Evolutionary conservation across 1,284 basidiomycete species (phyloP), one percentile per base, ranked within the genome.

Genomic region (Anthracocystis walkeri): DNA sequence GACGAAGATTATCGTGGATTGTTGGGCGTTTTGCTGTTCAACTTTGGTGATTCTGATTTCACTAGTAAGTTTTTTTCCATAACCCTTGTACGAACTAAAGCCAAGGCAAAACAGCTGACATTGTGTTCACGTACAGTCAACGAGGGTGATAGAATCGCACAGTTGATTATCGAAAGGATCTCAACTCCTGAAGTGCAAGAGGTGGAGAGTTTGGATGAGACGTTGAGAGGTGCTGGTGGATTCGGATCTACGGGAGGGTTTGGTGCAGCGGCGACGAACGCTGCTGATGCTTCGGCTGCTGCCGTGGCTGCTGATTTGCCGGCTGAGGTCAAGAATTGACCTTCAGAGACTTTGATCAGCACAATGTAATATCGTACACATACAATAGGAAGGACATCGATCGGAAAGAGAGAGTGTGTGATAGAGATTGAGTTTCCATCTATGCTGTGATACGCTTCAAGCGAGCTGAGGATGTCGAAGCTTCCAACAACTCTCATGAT

Each of bases 1-100:
- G 97, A 99, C 78, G 92, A 93, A 12, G 96, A 99, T 85, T 99
- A 99, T 86, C 90, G 97, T 41, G 96, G 97, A 5, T 88, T 91
- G 8, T 90, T 99, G 59, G 95, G 92, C 84, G 93, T 98, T n/a
- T 88, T 99, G 27, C 88, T 99, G 40, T 98, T 96, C 90, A 99
- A 99, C 85, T 89, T 92, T 65, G 77, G 79, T 10, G 93, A 95
- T 79, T 87, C 90, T 69, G 94, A 97, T 82, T 98, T 97, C 83
- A 87, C 92, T 86, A 91, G 94, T 92, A 65, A 66, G 89, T 87
- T 16, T n/a, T n/a, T n/a, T n/a, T n/a, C n/a, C n/a, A 18, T 11
- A 29, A 16, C 7, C 40, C 2, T 29, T 33, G n/a, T n/a, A 4
- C 8, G 20, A 11, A 21, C 20, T 21, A 33, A 27, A 7, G 27